Percentiles rank a stretch among this genome's conserved stretches.
Conservation (phyloP, 2,329 filamentous ascomycete species). For the Fusarium lyarnte region DNA sequence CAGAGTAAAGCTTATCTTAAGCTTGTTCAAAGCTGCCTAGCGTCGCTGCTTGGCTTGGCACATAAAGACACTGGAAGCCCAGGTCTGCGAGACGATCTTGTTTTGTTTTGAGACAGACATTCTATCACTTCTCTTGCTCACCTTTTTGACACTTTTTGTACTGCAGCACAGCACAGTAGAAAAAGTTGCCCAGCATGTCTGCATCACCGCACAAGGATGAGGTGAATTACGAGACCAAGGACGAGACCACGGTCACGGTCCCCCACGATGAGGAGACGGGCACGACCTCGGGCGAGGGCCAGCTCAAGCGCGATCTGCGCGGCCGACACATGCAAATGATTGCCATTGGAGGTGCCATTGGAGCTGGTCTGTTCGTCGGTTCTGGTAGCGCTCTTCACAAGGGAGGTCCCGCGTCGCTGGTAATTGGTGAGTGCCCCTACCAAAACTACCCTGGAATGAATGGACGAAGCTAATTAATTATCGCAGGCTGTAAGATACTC, state of each 20-base stretch:
- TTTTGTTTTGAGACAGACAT: background rate
- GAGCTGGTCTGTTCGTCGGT: constrained; percentile 87
- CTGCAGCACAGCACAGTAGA: background rate
- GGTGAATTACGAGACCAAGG: constrained; percentile 24
- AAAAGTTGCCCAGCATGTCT: constrained; percentile 7
- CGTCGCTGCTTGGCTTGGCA: background rate
- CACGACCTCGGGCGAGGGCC: constrained; percentile 9
- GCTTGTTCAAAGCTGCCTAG: constrained; percentile 18
- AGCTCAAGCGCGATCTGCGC: constrained; percentile 71
- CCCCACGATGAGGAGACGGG: constrained; percentile 30
- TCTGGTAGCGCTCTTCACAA: constrained; percentile 75
- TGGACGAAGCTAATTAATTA: background rate
- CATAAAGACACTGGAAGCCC: constrained; percentile 7
- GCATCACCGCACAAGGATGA: constrained; percentile 16
- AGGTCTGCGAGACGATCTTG: background rate
- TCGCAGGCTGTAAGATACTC: constrained; percentile 11
- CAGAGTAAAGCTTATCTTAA: constrained; percentile 28
- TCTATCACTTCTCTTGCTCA: background rate
- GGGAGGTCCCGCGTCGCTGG: constrained; percentile 79
- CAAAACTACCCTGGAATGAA: background rate
- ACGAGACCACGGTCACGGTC: constrained; percentile 10
- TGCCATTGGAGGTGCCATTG: constrained; percentile 73
- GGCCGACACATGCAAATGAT: constrained; percentile 95
- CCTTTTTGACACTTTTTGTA: too few species aligned
- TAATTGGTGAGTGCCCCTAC: constrained; percentile 67